A percentile compares a stretch with the other conserved stretches of the same genome.
These are phyloP conservation scores for Globisporangium radiosum DNA, from an alignment of 352 stramenopile species.

Conservation along the genomic window DNA sequence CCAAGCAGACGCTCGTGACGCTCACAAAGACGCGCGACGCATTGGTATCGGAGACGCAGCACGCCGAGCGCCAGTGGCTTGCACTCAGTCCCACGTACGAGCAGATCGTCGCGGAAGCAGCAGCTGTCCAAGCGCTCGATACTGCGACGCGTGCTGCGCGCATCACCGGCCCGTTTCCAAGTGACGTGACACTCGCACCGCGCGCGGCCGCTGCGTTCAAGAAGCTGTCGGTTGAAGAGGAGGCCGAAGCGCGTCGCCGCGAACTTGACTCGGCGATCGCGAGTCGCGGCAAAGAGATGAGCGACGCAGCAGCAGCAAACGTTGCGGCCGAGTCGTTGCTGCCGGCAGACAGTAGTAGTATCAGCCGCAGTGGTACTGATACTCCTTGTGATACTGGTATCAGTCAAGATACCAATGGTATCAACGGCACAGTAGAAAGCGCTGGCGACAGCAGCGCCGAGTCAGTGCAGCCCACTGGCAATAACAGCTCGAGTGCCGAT, in stretches of 20 bases:
- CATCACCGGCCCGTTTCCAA: slow-evolving; percentile 53
- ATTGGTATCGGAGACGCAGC: slow-evolving; percentile 39
- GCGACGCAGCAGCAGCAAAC: neutral
- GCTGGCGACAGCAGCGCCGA: neutral
- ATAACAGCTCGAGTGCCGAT: neutral
- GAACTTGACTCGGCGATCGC: slow-evolving; percentile 67
- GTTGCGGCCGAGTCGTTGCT: neutral
- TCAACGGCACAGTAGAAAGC: too few relatives aligned
- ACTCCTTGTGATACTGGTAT: neutral
- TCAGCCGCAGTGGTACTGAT: slow-evolving; percentile 3
- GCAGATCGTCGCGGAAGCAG: slow-evolving; percentile 54
- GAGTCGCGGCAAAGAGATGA: slow-evolving; percentile 45
- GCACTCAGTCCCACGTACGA: slow-evolving; percentile 46
- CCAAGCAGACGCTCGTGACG: slow-evolving; percentile 43
- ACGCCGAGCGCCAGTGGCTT: slow-evolving; percentile 35
- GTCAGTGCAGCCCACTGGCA: neutral
- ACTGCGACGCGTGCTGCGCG: slow-evolving; percentile 22
- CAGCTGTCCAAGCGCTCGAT: slow-evolving; percentile 39
- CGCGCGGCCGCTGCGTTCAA: slow-evolving; percentile 57
- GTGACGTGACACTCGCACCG: slow-evolving; percentile 39
- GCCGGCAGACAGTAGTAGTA: neutral
- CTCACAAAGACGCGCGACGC: slow-evolving; percentile 45
- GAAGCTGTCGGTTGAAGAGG: slow-evolving; percentile 78
- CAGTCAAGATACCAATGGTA: too few relatives aligned
- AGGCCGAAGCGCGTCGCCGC: slow-evolving; percentile 42